Evolutionary conservation across 179 eudicot genomes (phyloP).

Genomic region (Camellia oleifera): DNA sequence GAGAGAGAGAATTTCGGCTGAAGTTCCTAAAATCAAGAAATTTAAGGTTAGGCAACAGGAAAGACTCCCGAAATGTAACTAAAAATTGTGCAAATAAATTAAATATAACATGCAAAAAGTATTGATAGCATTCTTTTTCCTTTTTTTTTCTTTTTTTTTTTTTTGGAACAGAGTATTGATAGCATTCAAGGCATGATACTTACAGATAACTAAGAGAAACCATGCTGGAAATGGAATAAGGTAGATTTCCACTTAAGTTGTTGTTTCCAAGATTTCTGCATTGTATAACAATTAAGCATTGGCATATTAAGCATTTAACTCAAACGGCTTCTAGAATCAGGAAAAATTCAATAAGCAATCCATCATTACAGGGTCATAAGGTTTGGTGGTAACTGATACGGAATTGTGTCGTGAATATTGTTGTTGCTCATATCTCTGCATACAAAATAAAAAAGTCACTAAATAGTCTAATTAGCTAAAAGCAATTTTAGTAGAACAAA

Average conservation of each 20-base stretch:
- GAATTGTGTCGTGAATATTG: constrained; percentile 73
- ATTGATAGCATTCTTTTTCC: background rate
- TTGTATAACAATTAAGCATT: constrained; percentile 14
- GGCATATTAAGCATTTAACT: constrained; percentile 9
- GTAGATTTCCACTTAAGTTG: constrained; percentile 73
- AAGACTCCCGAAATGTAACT: constrained; percentile 5
- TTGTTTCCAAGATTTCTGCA: constrained; percentile 88
- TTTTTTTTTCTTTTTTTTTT: too few relatives aligned
- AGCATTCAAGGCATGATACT: constrained; percentile 26
- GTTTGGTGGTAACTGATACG: constrained; percentile 86
- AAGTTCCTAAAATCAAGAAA: constrained; percentile 52
- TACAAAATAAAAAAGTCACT: constrained; percentile 17
- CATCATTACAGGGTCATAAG: constrained; percentile 69
- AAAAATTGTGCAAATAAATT: constrained; percentile 1
- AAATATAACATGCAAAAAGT: background rate
- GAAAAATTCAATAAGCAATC: constrained; percentile 10
- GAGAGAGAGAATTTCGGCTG: constrained; percentile 68
- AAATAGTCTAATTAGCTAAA: constrained; percentile 13
- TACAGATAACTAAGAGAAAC: constrained; percentile 67
- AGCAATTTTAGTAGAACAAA: background rate
- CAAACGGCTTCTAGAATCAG: background rate
- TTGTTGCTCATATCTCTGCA: constrained; percentile 91
- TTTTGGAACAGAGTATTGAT: background rate
- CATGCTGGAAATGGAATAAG: constrained; percentile 74
- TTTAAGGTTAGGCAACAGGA: constrained; percentile 13